Conservation (phyloP, 345 rosid species). For the Lumnitzera racemosa region DNA sequence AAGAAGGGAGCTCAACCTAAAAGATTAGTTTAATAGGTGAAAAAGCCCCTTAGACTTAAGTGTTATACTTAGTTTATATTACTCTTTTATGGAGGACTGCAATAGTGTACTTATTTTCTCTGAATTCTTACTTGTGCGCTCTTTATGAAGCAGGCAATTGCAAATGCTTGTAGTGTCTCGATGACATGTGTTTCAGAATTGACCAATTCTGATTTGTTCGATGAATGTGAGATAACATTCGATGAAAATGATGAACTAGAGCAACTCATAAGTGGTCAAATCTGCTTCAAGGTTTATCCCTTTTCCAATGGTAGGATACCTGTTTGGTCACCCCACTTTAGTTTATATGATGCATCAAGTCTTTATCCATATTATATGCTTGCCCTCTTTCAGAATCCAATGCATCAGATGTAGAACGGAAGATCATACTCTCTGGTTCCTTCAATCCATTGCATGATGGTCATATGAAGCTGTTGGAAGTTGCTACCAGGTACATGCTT, state of each 20-base stretch:
- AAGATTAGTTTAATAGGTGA: no score
- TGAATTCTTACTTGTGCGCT: slow-evolving; percentile 1
- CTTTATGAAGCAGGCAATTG: slow-evolving; percentile 56
- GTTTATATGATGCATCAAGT: background rate
- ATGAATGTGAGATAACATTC: slow-evolving; percentile 44
- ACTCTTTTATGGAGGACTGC: no score
- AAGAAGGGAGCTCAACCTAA: no score
- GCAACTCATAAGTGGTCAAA: slow-evolving; percentile 57
- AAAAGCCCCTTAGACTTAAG: no score
- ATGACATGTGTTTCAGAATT: slow-evolving; percentile 41
- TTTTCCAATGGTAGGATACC: slow-evolving; percentile 52
- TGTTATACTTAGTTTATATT: no score
- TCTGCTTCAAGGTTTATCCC: slow-evolving; percentile 73
- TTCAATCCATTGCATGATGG: slow-evolving; percentile 95
- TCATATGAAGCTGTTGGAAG: slow-evolving; percentile 86
- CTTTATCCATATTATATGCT: background rate
- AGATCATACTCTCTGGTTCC: slow-evolving; percentile 81
- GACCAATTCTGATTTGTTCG: slow-evolving; percentile 46
- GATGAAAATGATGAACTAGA: slow-evolving; percentile 70
- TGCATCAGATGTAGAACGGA: slow-evolving; percentile 40
- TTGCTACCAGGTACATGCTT: slow-evolving; percentile 57
- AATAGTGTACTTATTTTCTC: background rate
- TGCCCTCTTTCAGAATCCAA: slow-evolving; percentile 28
- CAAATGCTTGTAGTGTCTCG: slow-evolving; percentile 66
- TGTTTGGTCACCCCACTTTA: slow-evolving; percentile 4